Percentiles rank a stretch among this genome's conserved stretches.
phyloP scores from a whole-genome alignment of 2,329 filamentous ascomycete genomes.

The Metarhizium brunneum region DNA sequence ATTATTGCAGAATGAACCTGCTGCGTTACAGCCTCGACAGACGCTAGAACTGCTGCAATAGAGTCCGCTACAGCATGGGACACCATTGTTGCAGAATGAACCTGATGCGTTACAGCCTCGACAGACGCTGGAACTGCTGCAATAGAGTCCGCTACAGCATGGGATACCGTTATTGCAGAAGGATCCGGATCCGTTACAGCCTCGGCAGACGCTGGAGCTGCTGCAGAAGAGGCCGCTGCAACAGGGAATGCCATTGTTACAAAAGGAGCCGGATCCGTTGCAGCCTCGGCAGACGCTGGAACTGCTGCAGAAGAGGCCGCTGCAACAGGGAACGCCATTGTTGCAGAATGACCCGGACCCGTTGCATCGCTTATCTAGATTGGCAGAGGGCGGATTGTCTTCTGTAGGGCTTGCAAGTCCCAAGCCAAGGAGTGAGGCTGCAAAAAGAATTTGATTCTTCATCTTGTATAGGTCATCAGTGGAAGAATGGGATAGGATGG shows the following conservation, averaged over 20 bases:
- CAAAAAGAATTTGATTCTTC: background rate
- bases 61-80: constrained; percentile 5
- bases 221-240: constrained; percentile 5
- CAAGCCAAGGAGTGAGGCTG: background rate
- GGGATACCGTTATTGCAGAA: constrained; percentile 8
- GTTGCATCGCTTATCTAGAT: constrained; percentile 4
- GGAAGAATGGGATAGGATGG: no score
- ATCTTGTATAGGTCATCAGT: background rate
- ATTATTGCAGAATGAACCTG: constrained; percentile 7
- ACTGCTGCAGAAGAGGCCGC: constrained; percentile 4
- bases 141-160: constrained; percentile 3
- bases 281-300: constrained; percentile 1
- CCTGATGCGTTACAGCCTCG: constrained; percentile 3
- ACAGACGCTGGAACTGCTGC: constrained; percentile 3
- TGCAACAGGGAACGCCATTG: constrained; percentile 8
- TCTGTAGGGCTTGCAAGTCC: background rate
- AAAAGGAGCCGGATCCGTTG: constrained; percentile 5
- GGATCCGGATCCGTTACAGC: constrained; percentile 4
- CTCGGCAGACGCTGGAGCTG: constrained; percentile 1
- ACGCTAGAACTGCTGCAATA: constrained; percentile 4
- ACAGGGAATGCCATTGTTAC: constrained; percentile 6
- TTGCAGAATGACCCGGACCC: constrained; percentile 7
- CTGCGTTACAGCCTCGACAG: constrained; percentile 2
- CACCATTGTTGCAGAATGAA: constrained; percentile 7
- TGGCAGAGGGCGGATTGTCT: background rate